Conservation (phyloP, 2,329 filamentous ascomycete genomes). For the Saccharata proteae region DNA sequence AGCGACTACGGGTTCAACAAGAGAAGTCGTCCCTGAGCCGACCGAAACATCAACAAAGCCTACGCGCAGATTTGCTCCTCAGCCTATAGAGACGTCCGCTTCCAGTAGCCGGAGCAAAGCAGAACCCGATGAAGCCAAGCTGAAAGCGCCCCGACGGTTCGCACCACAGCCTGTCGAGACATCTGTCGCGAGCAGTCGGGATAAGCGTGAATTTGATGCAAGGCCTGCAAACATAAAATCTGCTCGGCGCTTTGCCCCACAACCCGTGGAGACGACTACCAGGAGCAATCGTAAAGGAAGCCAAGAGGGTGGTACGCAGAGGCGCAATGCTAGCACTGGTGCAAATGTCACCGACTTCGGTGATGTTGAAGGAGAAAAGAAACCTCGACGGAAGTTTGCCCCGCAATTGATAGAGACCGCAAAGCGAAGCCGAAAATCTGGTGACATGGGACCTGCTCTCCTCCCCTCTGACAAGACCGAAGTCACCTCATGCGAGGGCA, state of each 20-base stretch:
- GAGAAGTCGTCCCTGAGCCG: conserved; percentile 20
- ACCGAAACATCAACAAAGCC: conserved; percentile 18
- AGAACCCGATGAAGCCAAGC: conserved; percentile 3
- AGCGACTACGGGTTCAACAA: conserved; percentile 47
- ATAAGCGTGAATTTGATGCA: conserved; percentile 11
- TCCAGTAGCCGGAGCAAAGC: not conserved
- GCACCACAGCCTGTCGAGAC: conserved; percentile 28
- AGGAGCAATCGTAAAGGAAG: conserved; percentile 13
- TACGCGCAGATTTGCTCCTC: conserved; percentile 47
- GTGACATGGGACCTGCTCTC: conserved; percentile 51
- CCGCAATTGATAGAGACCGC: conserved; percentile 76
- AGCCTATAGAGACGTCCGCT: conserved; percentile 58
- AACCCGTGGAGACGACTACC: conserved; percentile 18
- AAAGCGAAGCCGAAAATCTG: conserved; percentile 54
- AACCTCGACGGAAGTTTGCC: conserved; percentile 44
- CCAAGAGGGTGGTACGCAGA: not conserved
- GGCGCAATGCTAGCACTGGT: conserved; percentile 1
- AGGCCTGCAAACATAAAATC: conserved; percentile 10
- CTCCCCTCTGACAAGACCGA: conserved; percentile 60
- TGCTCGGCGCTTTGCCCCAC: conserved; percentile 17
- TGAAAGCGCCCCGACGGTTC: conserved; percentile 38
- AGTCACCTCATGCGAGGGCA: conserved; percentile 41
- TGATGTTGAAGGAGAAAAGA: conserved; percentile 14
- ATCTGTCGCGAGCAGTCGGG: conserved; percentile 16
- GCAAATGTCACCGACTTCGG: conserved; percentile 6